Conservation (phyloP, 306 rosid genomes). For the Sindora glabra region DNA sequence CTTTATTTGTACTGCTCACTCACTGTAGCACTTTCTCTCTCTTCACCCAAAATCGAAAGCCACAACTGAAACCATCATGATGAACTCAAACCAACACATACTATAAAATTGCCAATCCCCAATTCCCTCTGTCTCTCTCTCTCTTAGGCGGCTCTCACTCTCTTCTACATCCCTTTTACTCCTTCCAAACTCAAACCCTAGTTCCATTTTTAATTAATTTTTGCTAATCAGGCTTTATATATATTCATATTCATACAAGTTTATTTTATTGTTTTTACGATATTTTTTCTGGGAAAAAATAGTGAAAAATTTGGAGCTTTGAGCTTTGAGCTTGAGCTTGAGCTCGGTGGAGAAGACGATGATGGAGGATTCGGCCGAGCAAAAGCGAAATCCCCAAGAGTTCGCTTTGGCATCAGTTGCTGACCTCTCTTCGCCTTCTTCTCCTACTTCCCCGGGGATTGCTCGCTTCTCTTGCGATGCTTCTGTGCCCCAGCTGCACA, state of each 20-base stretch:
- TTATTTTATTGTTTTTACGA: not conserved
- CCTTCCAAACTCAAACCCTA: constrained; percentile 59
- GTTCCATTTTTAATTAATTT: not conserved
- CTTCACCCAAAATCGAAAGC: not conserved
- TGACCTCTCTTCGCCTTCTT: constrained; percentile 37
- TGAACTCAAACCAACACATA: no score
- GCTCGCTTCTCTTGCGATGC: constrained; percentile 52
- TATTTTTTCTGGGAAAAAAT: not conserved
- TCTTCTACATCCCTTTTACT: no score
- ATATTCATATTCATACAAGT: not conserved
- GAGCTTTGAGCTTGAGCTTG: constrained; percentile 3
- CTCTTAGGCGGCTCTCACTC: constrained; percentile 61
- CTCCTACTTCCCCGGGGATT: constrained; percentile 43
- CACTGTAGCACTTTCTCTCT: not conserved
- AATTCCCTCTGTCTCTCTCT: not conserved
- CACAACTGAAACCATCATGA: no score
- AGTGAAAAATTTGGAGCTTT: no score
- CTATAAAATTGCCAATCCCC: constrained; percentile 14
- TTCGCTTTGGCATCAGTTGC: constrained; percentile 47
- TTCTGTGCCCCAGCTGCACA: constrained; percentile 40
- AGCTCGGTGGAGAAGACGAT: constrained; percentile 17
- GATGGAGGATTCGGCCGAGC: constrained; percentile 53
- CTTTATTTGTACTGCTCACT: no score
- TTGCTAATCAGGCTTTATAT: no score
- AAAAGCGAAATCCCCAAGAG: constrained; percentile 34